phyloP scores from a whole-genome alignment of 2,329 filamentous ascomycete genomes.

The Fonsecaea pugnacius region DNA sequence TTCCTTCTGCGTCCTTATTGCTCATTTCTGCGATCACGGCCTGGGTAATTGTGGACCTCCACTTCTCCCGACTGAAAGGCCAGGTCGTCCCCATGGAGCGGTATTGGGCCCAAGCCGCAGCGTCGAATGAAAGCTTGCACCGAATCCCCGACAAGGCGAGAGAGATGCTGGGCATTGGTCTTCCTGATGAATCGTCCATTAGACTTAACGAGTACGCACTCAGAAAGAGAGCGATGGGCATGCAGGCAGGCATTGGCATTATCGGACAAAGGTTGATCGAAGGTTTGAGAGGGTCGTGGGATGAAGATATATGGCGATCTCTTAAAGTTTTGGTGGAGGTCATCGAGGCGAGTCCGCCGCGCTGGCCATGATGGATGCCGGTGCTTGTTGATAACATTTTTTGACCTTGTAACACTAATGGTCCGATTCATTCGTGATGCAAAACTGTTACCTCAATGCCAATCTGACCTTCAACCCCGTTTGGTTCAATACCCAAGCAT shows the following conservation, averaged over 20 bases:
- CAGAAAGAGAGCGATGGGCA: conserved; percentile 9
- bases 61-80: conserved; percentile 21
- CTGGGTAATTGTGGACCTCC: conserved; percentile 35
- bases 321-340: conserved; percentile 31
- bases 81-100: conserved; percentile 14
- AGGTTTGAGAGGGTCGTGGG: conserved; percentile 30
- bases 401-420: not conserved
- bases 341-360: conserved; percentile 21
- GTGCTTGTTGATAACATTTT: not conserved
- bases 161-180: conserved; percentile 31
- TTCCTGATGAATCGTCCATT: conserved; percentile 10
- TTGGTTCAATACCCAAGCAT: conserved; percentile 37
- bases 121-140: conserved; percentile 16
- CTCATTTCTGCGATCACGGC: conserved; percentile 31
- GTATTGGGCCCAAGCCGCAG: conserved; percentile 9
- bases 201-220: conserved; percentile 22
- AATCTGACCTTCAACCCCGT: conserved; percentile 32
- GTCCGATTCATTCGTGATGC: not conserved
- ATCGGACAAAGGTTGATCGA: conserved; percentile 26
- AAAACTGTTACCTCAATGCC: conserved; percentile 14
- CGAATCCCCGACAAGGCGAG: conserved; percentile 32
- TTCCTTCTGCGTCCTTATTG: conserved; percentile 21
- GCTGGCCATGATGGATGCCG: conserved; percentile 15
- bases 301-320: conserved; percentile 33
- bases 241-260: conserved; percentile 21